phyloP scores from a whole-genome alignment of 2,329 filamentous ascomycete genomes.

The Exophiala aquamarina region DNA sequence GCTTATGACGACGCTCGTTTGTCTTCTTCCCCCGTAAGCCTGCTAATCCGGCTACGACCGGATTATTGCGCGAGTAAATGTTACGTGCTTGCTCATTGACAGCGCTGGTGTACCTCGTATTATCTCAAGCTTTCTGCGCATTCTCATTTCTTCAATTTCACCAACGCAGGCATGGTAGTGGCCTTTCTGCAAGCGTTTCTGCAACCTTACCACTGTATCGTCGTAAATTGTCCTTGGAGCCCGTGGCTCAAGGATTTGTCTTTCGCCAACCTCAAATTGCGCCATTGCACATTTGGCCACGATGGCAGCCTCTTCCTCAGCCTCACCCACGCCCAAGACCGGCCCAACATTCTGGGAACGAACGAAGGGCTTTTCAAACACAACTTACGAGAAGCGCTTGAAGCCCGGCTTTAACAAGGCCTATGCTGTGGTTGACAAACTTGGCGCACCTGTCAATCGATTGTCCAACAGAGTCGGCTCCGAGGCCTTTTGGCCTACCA shows the following conservation, averaged over 20 bases:
- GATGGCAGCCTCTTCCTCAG: slow-evolving; percentile 7
- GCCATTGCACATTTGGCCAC: too few species aligned
- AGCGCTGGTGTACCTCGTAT: too few species aligned
- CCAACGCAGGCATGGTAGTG: too few species aligned
- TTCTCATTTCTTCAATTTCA: too few species aligned
- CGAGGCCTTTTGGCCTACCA: slow-evolving; percentile 83
- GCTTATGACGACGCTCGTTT: slow-evolving; percentile 15
- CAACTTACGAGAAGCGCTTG: slow-evolving; percentile 44
- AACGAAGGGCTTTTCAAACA: slow-evolving; percentile 46
- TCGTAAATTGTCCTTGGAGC: too few species aligned
- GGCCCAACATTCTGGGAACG: slow-evolving; percentile 53
- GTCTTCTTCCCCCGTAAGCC: background rate
- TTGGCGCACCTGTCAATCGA: slow-evolving; percentile 74
- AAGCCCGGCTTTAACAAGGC: slow-evolving; percentile 74
- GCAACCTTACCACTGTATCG: too few species aligned
- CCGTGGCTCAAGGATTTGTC: too few species aligned
- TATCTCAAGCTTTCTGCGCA: too few species aligned
- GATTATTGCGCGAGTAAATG: slow-evolving; percentile 2
- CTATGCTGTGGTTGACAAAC: slow-evolving; percentile 66
- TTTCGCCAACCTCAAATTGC: too few species aligned
- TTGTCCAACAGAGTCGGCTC: slow-evolving; percentile 78
- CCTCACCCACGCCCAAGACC: slow-evolving; percentile 1
- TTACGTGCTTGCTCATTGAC: too few species aligned
- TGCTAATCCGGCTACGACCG: slow-evolving; percentile 18
- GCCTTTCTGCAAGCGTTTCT: too few species aligned